Evolutionary conservation across 768 basidiomycete species (phyloP), one percentile per base, ranked within the genome.

Genomic region (Tricholoma flavovirens): DNA sequence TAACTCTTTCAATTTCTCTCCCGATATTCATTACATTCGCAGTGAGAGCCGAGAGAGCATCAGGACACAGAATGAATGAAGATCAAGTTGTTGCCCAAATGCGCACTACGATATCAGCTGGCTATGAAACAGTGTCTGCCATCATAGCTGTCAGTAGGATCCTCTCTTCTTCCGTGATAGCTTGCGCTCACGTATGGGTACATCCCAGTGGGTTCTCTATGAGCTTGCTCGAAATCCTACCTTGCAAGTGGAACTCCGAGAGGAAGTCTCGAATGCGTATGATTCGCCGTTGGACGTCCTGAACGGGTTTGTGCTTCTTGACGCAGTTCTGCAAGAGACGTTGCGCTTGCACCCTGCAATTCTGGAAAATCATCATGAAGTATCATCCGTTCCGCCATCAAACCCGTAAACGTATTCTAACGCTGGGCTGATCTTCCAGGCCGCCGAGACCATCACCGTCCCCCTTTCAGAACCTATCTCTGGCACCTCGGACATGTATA

Each of bases 361-460:
- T 32, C 63, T 82, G 26, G 84, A 86, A 65, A 85, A 86, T 59
- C 82, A 86, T 61, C 84, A 87, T 55, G 80, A 83, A 70, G 82
- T 78, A 36, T 50, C 24, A 43, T 17, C 10, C 30, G 38, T 17
- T 19, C 38, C 49, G 9, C 15, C 45, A 5, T 43, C 19, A 17
- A 52, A 42, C 11, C 30, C 26, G 4, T 43, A 26, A 15, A 29
- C 26, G 30, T 58, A 65, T 19, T 67, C 10, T 21, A n/a, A 21
- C 9, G 6, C 5, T 53, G n/a, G 53, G 10, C 35, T 24, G 15
- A 42, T 29, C 35, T 32, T 26, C 11, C 49, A 83, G 82, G 79
- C 84, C 19, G 71, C 74, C 5, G 72, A 79, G 58, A 83, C 79
- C 22, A 77, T 78, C 48, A 61, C 64, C 24, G 66, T 88, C 30